Evolutionary conservation across 2,329 filamentous ascomycete genomes (phyloP), one percentile per base, ranked within the genome.

Genomic region (Bertia moriformis): DNA sequence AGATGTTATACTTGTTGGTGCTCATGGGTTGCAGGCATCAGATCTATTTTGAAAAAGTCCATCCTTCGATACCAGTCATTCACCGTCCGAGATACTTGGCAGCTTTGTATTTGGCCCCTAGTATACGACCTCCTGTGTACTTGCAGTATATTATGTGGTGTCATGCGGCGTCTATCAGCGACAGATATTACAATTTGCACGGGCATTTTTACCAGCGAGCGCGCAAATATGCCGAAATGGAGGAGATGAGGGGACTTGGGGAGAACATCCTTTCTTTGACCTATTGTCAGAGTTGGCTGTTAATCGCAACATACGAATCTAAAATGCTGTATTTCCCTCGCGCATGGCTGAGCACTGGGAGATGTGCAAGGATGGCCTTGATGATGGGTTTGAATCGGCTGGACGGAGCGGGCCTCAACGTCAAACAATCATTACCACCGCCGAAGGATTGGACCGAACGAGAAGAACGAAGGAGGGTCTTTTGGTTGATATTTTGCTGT

Each of bases 351-450:
- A 82, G 75, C 38, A 62, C 70, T 10, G 76, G 76, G n/a, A 61
- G 73, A 45, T 68, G 67, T n/a, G 60, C 66, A 3, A 61, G 77
- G 40, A 54, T 82, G 42, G 66, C 67, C 4, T 66, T 77, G 45
- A 82, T 83, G 76, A 42, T 82, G 63, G 73, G 77, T n/a, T 53
- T 83, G 32, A 73, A 83, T 54, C 65, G 75, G 38, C 48, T 81
- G 40, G 78, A 83, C 50, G 70, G 71, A 4, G 48, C 53, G 5
- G 71, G 67, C 1, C 49, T 76, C 30, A 73, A 79, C 44, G 71
- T 78, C 18, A 79, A 80, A 49, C 73, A 78, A 49, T 73, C 71
- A 40, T 51, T 82, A n/a, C 63, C 71, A 13, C 72, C 73, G 14
- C 66, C 78, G 1, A 70, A 66, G 48, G 76, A 81, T 51, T 80